Evolutionary conservation across 257 asterid genomes (phyloP), one percentile per base, ranked within the genome.

Genomic region (Solanum tarapatanum): DNA sequence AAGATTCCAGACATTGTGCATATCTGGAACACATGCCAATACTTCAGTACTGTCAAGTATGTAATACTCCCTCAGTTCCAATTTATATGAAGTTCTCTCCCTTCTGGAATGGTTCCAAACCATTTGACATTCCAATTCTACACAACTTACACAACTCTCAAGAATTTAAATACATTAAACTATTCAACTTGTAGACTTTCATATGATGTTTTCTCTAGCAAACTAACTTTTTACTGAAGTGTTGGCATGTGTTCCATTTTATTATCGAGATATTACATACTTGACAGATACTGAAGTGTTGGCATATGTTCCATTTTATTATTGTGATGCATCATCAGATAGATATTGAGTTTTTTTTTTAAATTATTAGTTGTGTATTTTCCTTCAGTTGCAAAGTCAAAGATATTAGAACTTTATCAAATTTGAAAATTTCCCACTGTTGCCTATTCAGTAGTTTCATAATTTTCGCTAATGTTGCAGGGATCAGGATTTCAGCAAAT

Each of bases 401-500:
- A 77, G 36, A 77, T 77, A 41, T 13, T 77, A 24, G 64, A 77
- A 77, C 64, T 77, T 26, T 14, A 14, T 41, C 14, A 77, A 24
- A 76, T 11, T 76, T 76, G 83, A 41, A 77, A 14, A 24, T 41
- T 43, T 84, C 66, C 17, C 37, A 60, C 8, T 48, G 62, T 85
- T 24, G 88, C 62, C 35, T 30, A 10, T 84, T 72, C 41, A 33
- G 23, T 60, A 82, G 86, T 85, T 84, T 87, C 88, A 17, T 45
- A 80, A 45, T 6, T 45, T 80, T 19, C 6, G 5, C 35, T 45
- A 60, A 7, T 84, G 88, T 80, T 90, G 93, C 92, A 96, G 99
- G 93, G 90, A 91, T 51, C 94, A 92, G 88, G 94, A 92, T 86
- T 96, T 97, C 89, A 92, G 92, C 90, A 91, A 83, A 83, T 89